Evolutionary conservation across 1,284 basidiomycete genomes (phyloP), one percentile per base, ranked within the genome.

Genomic region (Vanrija pseudolonga): DNA sequence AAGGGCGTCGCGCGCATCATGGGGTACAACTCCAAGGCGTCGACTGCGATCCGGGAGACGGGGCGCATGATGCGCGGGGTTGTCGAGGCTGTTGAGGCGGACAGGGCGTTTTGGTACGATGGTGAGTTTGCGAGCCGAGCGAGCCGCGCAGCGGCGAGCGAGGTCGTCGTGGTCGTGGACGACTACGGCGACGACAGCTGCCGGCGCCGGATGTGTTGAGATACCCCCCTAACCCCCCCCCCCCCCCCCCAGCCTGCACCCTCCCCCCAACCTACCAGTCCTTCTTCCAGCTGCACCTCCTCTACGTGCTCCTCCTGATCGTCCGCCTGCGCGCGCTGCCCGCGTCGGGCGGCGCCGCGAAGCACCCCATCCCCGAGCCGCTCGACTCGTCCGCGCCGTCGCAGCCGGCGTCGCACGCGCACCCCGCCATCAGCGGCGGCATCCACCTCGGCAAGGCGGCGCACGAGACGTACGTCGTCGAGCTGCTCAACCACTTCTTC

Each of bases 211-310:
- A n/a, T n/a, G n/a, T n/a, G n/a, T n/a, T n/a, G n/a, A n/a, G n/a
- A n/a, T n/a, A n/a, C n/a, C n/a, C n/a, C n/a, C n/a, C n/a, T n/a
- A n/a, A n/a, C n/a, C n/a, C n/a, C n/a, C n/a, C n/a, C n/a, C n/a
- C n/a, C 39, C 20, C 19, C 18, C 6, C 7, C 47, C 6, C 62
- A 93, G 94, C 86, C 62, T 97, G 91, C 69, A 80, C 82, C 47
- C 80, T 98, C 14, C 94, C 95, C 3, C 86, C 88, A 7, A 97
- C 95, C 0, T 97, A 97, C 74, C 94, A 98, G 72, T 90, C 93
- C 6, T 98, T 94, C 90, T 98, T 98, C 79, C 91, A 91, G 24
- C 80, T 98, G 51, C 93, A 92, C 43, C 92, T 95, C 61, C 81
- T 98, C 39, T 94, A 98, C 76, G 80, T 98, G 52, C 92, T 94